Conservation (phyloP, 192 early-diverging fungal species). For the Lunasporangiospora selenospora region DNA sequence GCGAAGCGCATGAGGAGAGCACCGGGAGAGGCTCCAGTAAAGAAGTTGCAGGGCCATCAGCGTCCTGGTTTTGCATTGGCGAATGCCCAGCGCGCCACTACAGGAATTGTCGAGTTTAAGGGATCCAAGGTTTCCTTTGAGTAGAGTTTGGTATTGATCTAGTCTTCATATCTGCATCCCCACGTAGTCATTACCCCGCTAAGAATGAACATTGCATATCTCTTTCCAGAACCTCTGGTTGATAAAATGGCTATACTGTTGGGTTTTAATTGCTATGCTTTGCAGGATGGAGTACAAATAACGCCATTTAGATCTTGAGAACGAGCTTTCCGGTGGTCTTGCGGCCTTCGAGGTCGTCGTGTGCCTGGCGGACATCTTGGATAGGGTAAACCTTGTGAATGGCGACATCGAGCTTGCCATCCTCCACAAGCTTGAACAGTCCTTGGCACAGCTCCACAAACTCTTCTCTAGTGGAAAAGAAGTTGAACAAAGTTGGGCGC, state of each 20-base stretch:
- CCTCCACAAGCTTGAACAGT: slow-evolving; percentile 64
- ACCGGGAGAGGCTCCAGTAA: slow-evolving; percentile 31
- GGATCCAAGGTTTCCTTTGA: slow-evolving; percentile 75
- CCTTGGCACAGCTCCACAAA: slow-evolving; percentile 64
- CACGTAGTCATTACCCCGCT: too few species aligned
- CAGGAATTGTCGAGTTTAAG: slow-evolving; percentile 64
- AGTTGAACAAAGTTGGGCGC: slow-evolving; percentile 78
- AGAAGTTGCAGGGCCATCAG: slow-evolving; percentile 46
- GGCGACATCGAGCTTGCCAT: slow-evolving; percentile 68
- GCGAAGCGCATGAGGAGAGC: slow-evolving; percentile 33
- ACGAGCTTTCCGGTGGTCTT: slow-evolving; percentile 78
- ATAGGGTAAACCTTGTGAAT: slow-evolving; percentile 82
- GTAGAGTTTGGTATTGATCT: too few species aligned
- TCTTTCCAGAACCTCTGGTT: too few species aligned
- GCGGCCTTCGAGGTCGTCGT: slow-evolving; percentile 76
- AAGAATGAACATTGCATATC: too few species aligned
- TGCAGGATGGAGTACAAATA: too few species aligned
- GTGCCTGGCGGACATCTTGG: slow-evolving; percentile 76
- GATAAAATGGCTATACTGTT: too few species aligned
- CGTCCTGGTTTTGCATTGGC: slow-evolving; percentile 55
- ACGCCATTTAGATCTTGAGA: slow-evolving; percentile 59
- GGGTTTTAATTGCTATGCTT: too few species aligned
- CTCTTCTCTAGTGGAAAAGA: slow-evolving; percentile 71
- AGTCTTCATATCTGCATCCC: too few species aligned
- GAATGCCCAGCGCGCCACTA: slow-evolving; percentile 49